A percentile compares a stretch with the other conserved stretches of the same genome.
These are phyloP conservation scores for Daldinia grandis DNA, from an alignment of 495 filamentous ascomycete genomes.

Conservation along the genomic window DNA sequence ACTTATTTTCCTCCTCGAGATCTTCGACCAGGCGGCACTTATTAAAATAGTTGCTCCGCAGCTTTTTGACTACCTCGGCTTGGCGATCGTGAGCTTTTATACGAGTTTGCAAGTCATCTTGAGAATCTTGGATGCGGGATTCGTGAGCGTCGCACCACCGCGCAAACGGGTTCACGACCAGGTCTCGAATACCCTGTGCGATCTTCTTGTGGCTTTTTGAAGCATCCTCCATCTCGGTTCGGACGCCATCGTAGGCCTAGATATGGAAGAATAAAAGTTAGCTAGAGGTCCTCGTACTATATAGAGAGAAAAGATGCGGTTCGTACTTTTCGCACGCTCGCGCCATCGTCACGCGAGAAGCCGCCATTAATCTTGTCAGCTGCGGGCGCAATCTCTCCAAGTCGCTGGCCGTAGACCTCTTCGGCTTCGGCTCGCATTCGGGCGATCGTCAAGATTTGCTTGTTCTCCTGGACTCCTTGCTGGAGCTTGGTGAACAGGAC, in stretches of 20 bases:
- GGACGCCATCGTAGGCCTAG: conserved; percentile 94
- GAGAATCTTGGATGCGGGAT: conserved; percentile 86
- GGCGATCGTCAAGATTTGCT: conserved; percentile 89
- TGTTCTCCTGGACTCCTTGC: conserved; percentile 93
- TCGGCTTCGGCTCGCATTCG: conserved; percentile 96
- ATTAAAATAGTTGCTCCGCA: conserved; percentile 96
- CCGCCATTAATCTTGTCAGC: conserved; percentile 85
- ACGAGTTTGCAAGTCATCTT: conserved; percentile 87
- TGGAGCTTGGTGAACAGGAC: conserved; percentile 97
- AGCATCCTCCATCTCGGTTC: conserved; percentile 92
- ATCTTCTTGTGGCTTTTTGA: conserved; percentile 93
- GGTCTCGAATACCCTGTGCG: conserved; percentile 91
- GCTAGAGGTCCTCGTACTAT: conserved; percentile 1
- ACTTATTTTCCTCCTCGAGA: conserved; percentile 96
- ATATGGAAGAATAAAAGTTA: conserved; percentile 25
- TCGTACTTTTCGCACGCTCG: conserved; percentile 89
- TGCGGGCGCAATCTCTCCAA: conserved; percentile 83
- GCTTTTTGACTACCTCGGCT: conserved; percentile 86
- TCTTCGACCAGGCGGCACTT: conserved; percentile 97
- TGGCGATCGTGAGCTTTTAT: conserved; percentile 95
- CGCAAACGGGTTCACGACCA: conserved; percentile 92
- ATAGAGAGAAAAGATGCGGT: conserved; percentile 10
- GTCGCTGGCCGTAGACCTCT: conserved; percentile 81
- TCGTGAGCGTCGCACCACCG: conserved; percentile 97
- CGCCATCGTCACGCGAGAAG: conserved; percentile 93